A percentile compares a stretch with the other conserved stretches of the same genome.
Evolutionary conservation across 305 asterid genomes (phyloP).

Genomic region (Plantago rigida): DNA sequence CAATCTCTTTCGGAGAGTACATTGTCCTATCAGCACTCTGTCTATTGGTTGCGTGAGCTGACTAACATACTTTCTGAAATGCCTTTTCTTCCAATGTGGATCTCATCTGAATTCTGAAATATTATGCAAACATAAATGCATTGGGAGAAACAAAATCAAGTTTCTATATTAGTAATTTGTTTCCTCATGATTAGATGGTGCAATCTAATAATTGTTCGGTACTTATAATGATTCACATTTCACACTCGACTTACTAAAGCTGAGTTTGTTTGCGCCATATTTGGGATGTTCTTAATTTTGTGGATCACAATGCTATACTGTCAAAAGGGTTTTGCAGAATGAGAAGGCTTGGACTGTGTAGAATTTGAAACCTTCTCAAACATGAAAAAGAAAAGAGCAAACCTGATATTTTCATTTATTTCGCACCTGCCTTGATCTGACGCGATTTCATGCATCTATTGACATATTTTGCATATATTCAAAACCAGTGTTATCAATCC

Average conservation of each 20-base stretch:
- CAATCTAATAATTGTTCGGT: constrained; percentile 16
- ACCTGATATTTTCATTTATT: constrained; percentile 7
- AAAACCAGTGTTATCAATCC: no score
- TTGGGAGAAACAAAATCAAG: background rate
- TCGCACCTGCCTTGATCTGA: no score
- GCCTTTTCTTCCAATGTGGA: constrained; percentile 9
- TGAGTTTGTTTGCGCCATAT: constrained; percentile 27
- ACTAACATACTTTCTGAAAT: no score
- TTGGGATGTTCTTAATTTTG: constrained; percentile 21
- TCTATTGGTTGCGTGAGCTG: no score
- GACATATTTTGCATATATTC: no score
- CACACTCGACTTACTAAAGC: constrained; percentile 29
- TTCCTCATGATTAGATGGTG: constrained; percentile 8
- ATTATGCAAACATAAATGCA: background rate
- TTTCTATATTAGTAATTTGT: constrained; percentile 10
- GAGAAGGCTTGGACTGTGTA: constrained; percentile 23
- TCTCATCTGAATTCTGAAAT: background rate
- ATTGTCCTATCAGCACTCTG: no score
- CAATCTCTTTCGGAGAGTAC: no score
- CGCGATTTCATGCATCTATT: no score
- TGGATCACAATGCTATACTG: constrained; percentile 23
- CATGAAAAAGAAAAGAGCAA: background rate
- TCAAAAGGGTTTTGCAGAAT: constrained; percentile 24
- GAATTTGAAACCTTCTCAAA: constrained; percentile 18
- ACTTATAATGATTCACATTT: background rate